phyloP scores from a whole-genome alignment of 140 eudicot species.

The Bidens hawaiensis region DNA sequence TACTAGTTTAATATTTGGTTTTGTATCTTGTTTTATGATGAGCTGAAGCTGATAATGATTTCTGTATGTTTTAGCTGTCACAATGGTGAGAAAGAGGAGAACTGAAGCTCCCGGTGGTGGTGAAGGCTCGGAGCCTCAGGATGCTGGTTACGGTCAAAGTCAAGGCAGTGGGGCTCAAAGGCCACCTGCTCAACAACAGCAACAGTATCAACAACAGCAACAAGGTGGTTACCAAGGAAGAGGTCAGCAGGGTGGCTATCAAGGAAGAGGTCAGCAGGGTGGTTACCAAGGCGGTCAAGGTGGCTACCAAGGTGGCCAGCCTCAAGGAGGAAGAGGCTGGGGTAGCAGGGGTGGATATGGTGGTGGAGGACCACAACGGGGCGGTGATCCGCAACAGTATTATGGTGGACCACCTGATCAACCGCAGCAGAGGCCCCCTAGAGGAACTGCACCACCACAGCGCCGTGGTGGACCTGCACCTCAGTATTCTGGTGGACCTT shows the following conservation, averaged over 20 bases:
- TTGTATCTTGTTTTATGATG: too few species aligned
- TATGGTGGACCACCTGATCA: constrained; percentile 37
- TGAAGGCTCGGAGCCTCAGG: constrained; percentile 50
- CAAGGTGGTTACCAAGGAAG: too few species aligned
- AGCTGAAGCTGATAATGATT: too few species aligned
- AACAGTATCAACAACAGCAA: neutral
- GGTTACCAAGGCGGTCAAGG: constrained; percentile 1
- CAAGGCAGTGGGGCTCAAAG: constrained; percentile 21
- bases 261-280: too few species aligned
- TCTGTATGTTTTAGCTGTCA: constrained; percentile 34
- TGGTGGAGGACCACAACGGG: too few species aligned
- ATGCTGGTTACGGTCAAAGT: too few species aligned
- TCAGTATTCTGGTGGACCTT: constrained; percentile 49
- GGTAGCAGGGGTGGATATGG: constrained; percentile 28
- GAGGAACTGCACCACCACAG: constrained; percentile 34
- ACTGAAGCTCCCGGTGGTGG: constrained; percentile 45
- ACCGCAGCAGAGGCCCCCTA: constrained; percentile 37
- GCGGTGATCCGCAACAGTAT: constrained; percentile 35
- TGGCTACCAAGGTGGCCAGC: constrained; percentile 35
- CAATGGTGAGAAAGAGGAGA: constrained; percentile 78
- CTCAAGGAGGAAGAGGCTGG: constrained; percentile 52
- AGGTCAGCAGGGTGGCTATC: too few species aligned
- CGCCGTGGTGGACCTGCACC: constrained; percentile 39
- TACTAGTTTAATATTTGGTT: too few species aligned
- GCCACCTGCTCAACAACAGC: constrained; percentile 20